These are phyloP conservation scores for Talaromyces pinophilus DNA, from an alignment of 2,329 filamentous ascomycete species.

Conservation along the genomic window DNA sequence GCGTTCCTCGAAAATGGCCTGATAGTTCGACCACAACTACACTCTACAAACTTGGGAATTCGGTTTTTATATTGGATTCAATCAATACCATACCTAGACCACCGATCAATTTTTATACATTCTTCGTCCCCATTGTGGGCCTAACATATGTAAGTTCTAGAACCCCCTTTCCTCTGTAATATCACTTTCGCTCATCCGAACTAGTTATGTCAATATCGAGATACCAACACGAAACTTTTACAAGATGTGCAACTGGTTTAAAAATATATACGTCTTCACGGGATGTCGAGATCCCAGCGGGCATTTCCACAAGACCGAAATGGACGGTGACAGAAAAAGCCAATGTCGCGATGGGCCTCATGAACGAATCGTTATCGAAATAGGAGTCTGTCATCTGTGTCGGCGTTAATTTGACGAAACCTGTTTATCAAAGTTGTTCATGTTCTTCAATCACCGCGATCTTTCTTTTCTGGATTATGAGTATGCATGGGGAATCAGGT, in stretches of 20 bases:
- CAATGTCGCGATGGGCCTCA: conserved; percentile 67
- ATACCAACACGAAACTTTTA: background rate
- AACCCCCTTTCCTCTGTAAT: background rate
- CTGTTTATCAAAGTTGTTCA: background rate
- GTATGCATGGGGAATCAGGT: conserved; percentile 16
- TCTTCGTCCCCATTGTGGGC: background rate
- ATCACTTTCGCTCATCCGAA: conserved; percentile 1
- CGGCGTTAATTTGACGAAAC: conserved; percentile 27
- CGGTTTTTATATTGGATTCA: too few relatives aligned
- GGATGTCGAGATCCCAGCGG: conserved; percentile 67
- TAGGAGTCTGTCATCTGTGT: conserved; percentile 63
- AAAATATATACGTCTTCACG: conserved; percentile 77
- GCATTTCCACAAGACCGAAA: conserved; percentile 70
- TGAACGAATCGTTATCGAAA: conserved; percentile 71
- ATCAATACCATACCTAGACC: background rate
- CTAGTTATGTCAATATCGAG: conserved; percentile 5
- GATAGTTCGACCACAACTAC: background rate
- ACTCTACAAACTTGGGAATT: background rate
- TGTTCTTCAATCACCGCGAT: background rate
- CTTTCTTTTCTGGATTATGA: background rate
- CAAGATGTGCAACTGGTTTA: conserved; percentile 63
- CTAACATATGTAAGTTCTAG: background rate
- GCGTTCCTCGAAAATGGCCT: background rate
- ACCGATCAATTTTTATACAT: background rate
- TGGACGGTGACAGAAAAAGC: conserved; percentile 61